A percentile compares a stretch with the other conserved stretches of the same genome.
Conservation (phyloP, 148 eudicot genomes). For the Spergularia marina region DNA sequence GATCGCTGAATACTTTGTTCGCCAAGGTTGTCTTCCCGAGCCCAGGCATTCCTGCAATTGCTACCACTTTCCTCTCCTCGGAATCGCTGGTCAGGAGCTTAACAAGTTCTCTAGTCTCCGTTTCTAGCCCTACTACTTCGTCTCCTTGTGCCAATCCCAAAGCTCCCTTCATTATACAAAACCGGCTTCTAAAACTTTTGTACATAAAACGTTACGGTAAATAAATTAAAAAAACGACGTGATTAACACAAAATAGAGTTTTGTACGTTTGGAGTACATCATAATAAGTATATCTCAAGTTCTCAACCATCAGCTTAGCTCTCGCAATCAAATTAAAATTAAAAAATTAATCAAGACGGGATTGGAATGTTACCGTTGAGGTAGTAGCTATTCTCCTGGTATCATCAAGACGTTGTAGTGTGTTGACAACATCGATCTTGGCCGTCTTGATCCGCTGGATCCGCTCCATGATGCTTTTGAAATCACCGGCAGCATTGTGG, state of each 20-base stretch:
- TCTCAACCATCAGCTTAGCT: no score
- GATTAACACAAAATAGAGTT: no score
- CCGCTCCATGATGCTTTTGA: conserved; percentile 6
- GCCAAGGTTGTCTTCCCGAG: conserved; percentile 45
- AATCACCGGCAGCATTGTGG: conserved; percentile 10
- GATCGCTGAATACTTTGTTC: conserved; percentile 24
- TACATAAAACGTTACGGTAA: neutral
- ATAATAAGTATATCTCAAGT: no score
- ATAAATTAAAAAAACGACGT: neutral
- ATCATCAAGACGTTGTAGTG: neutral
- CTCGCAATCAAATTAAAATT: no score
- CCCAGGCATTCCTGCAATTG: conserved; percentile 42
- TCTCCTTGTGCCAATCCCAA: conserved; percentile 21
- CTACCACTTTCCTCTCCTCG: conserved; percentile 27
- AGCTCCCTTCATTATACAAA: neutral
- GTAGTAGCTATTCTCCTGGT: conserved; percentile 1
- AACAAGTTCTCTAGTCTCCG: conserved; percentile 20
- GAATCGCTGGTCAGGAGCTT: conserved; percentile 13
- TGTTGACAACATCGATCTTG: conserved; percentile 2
- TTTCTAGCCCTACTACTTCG: conserved; percentile 36
- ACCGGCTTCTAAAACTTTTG: neutral
- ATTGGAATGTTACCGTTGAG: conserved; percentile 3
- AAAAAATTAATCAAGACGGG: no score
- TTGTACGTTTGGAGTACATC: no score
- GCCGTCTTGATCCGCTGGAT: conserved; percentile 1